These are phyloP conservation scores for Leccinum sublutescens DNA, from an alignment of 768 basidiomycete species.

Conservation along the genomic window DNA sequence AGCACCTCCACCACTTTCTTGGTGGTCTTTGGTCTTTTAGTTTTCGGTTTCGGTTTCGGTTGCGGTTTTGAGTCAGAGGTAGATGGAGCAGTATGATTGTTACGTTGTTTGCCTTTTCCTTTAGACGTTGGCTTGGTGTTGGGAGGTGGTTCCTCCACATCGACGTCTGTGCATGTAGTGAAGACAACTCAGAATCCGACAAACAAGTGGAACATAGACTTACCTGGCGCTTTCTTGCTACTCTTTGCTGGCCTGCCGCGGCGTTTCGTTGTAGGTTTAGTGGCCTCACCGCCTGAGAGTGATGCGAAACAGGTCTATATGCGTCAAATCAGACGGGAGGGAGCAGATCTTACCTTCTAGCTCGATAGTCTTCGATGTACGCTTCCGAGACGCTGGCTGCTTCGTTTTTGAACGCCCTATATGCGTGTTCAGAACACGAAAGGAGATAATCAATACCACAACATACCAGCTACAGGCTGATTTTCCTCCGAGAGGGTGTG, in stretches of 20 bases:
- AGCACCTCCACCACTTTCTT: slow-evolving; percentile 8
- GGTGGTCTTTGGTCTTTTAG: background rate
- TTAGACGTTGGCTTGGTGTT: slow-evolving; percentile 9
- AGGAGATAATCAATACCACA: too few species aligned
- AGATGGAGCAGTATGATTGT: background rate
- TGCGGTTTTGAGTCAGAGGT: too few species aligned
- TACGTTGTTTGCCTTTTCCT: slow-evolving; percentile 6
- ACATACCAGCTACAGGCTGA: slow-evolving; percentile 16
- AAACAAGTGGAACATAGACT: background rate
- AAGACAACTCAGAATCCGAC: background rate
- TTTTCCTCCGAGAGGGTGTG: background rate
- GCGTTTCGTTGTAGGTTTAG: slow-evolving; percentile 17
- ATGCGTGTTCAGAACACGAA: background rate
- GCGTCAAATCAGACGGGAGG: background rate
- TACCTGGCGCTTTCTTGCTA: slow-evolving; percentile 13
- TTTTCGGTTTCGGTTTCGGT: too few species aligned
- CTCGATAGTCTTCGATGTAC: too few species aligned
- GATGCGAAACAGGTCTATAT: background rate
- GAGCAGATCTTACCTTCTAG: slow-evolving; percentile 3
- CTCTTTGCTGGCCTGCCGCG: slow-evolving; percentile 13
- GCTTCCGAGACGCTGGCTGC: too few species aligned
- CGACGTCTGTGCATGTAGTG: background rate
- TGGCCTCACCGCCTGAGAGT: background rate
- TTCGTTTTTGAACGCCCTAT: slow-evolving; percentile 1
- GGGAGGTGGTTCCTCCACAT: slow-evolving; percentile 1